phyloP scores from a whole-genome alignment of 306 rosid species.

The Fagus sylvatica region DNA sequence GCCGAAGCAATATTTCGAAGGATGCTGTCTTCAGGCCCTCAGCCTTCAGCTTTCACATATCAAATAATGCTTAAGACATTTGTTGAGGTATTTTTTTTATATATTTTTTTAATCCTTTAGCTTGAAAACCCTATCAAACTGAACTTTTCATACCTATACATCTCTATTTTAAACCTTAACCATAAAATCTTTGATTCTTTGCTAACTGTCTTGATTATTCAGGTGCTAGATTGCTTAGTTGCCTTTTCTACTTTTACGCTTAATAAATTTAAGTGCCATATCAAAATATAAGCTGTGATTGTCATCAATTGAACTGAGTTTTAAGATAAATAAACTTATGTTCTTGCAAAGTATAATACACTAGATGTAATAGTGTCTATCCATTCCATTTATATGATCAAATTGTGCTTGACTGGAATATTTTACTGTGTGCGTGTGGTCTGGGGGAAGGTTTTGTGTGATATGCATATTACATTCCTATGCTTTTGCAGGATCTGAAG shows the following conservation, averaged over 20 bases:
- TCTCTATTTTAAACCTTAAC: neutral
- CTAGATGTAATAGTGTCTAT: neutral
- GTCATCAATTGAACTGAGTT: neutral
- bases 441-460: neutral
- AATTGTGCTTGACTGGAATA: neutral
- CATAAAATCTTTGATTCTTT: neutral
- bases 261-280: neutral
- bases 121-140: neutral
- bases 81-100: conserved; percentile 58
- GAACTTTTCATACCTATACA: neutral
- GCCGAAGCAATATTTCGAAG: conserved; percentile 95
- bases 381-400: neutral
- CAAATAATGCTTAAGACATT: conserved; percentile 80
- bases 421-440: neutral
- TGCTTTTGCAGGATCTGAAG: neutral
- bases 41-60: conserved; percentile 87
- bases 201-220: neutral
- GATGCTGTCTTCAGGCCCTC: conserved; percentile 86
- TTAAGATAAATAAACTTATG: neutral
- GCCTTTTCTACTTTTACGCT: neutral
- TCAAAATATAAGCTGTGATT: neutral
- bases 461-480: neutral
- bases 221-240: too few relatives aligned
- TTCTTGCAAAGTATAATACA: neutral
- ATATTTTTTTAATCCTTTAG: neutral